These are phyloP conservation scores for Ustilago hordei DNA, from an alignment of 1,284 basidiomycete genomes.

Conservation along the genomic window DNA sequence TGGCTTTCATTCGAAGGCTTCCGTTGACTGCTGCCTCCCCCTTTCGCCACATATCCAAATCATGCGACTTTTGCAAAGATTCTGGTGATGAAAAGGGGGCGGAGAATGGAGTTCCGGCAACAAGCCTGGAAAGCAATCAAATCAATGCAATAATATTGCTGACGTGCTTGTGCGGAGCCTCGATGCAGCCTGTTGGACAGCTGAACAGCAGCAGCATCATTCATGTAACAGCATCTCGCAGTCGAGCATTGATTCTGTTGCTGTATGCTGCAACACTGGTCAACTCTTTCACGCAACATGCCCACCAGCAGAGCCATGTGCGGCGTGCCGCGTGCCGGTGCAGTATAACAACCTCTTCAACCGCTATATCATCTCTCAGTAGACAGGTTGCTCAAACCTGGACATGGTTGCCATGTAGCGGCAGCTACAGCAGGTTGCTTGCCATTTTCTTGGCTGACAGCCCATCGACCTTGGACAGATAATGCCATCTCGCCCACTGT, in stretches of 20 bases:
- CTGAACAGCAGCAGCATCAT: neutral
- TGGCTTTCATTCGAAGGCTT: neutral
- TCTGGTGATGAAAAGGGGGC: neutral
- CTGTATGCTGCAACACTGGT: too few relatives aligned
- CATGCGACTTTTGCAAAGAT: neutral
- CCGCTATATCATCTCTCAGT: too few relatives aligned
- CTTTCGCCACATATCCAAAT: neutral
- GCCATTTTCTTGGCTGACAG: neutral
- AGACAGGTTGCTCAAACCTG: neutral
- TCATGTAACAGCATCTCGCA: neutral
- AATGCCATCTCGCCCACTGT: neutral
- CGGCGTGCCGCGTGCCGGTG: neutral
- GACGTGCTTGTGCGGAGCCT: neutral
- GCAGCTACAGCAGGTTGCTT: neutral
- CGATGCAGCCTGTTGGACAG: neutral
- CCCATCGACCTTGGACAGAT: neutral
- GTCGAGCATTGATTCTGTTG: neutral
- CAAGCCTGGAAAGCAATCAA: neutral
- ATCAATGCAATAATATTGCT: neutral
- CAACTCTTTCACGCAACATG: neutral
- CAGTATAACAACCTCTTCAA: too few relatives aligned
- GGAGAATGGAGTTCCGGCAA: neutral
- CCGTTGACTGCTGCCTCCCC: neutral
- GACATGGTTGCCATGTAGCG: neutral
- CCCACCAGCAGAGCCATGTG: neutral